phyloP scores from a whole-genome alignment of 495 filamentous ascomycete species.

The Delitschia confertaspora region DNA sequence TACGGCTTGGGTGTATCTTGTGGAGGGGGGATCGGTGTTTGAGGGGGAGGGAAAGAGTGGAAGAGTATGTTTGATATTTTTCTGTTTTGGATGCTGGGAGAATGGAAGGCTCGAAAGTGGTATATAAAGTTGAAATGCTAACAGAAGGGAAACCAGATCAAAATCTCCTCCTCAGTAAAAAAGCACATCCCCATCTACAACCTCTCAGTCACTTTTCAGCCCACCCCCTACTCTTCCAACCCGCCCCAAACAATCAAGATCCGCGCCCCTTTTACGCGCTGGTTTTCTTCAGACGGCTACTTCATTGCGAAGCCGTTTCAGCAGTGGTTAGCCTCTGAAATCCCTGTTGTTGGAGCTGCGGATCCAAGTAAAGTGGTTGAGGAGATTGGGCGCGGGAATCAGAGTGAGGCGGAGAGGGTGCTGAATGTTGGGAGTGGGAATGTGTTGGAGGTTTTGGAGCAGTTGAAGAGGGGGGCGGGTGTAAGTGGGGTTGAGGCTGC shows the following conservation, averaged over 20 bases:
- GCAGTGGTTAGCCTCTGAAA: constrained; percentile 60
- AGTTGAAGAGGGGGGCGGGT: constrained; percentile 17
- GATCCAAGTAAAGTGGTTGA: constrained; percentile 49
- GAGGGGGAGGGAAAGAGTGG: constrained; percentile 53
- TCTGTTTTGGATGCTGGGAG: too few relatives aligned
- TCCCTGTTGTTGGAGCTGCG: constrained; percentile 58
- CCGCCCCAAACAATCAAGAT: constrained; percentile 43
- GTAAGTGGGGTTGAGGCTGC: not conserved
- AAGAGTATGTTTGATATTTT: constrained; percentile 39
- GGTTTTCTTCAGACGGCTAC: constrained; percentile 75
- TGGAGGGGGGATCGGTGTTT: constrained; percentile 78
- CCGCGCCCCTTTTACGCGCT: constrained; percentile 65
- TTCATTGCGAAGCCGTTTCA: constrained; percentile 83
- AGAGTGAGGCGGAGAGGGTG: constrained; percentile 11
- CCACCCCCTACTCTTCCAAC: constrained; percentile 29
- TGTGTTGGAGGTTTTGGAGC: constrained; percentile 18
- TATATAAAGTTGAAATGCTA: too few relatives aligned
- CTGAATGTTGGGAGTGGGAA: constrained; percentile 3
- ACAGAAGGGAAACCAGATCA: constrained; percentile 26
- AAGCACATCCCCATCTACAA: constrained; percentile 76
- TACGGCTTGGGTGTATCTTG: constrained; percentile 77
- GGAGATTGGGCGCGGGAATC: constrained; percentile 32
- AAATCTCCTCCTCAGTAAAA: constrained; percentile 54
- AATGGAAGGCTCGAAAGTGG: too few relatives aligned
- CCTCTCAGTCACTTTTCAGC: constrained; percentile 51